Percentiles rank a stretch among this genome's conserved stretches.
Evolutionary conservation across 2,329 filamentous ascomycete species (phyloP).

Genomic region (Ambrosiella cleistominuta): DNA sequence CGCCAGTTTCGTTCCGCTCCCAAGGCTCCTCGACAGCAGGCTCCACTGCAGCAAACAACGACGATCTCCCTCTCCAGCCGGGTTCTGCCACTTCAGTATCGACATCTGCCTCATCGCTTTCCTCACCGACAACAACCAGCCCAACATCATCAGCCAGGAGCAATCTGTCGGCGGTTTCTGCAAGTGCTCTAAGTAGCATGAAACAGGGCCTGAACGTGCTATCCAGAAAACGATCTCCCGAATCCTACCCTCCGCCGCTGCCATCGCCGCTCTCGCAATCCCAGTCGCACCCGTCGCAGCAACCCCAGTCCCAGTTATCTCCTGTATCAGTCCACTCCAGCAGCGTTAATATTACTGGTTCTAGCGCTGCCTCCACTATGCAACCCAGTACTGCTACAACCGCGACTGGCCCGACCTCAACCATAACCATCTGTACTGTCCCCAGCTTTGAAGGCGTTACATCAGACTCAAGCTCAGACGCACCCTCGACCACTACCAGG

Average conservation of each 20-base stretch:
- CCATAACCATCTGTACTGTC: constrained; percentile 38
- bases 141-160: not conserved
- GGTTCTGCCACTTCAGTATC: not conserved
- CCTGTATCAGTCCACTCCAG: constrained; percentile 1
- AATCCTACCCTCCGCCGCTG: constrained; percentile 14
- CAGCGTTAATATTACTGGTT: not conserved
- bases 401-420: constrained; percentile 5
- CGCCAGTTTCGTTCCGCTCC: not conserved
- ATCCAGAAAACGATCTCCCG: constrained; percentile 17
- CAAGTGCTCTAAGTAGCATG: constrained; percentile 25
- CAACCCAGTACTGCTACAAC: constrained; percentile 17
- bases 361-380: constrained; percentile 13
- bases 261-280: constrained; percentile 18
- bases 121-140: not conserved
- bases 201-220: constrained; percentile 18
- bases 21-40: not conserved
- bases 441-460: constrained; percentile 33
- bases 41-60: not conserved
- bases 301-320: constrained; percentile 15
- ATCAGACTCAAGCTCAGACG: constrained; percentile 27
- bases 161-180: constrained; percentile 19
- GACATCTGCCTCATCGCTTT: not conserved
- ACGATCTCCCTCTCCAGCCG: not conserved
- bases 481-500: constrained; percentile 20
- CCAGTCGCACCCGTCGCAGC: constrained; percentile 12